Evolutionary conservation across 352 stramenopile species (phyloP).

Genomic region (Phytopythium aichiense): DNA sequence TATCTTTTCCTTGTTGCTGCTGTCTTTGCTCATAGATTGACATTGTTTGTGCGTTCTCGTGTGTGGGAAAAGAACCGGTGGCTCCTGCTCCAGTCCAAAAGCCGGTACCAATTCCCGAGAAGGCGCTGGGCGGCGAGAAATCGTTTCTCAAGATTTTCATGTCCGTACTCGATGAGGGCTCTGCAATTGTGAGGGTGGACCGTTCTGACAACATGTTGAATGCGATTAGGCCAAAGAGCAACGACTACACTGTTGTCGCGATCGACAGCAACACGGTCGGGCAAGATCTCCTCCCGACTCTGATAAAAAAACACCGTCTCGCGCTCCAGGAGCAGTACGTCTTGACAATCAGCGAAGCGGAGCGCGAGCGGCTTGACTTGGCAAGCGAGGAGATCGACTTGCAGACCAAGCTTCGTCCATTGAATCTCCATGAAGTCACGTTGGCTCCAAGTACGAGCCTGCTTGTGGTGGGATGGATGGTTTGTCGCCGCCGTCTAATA

Average conservation of each 20-base stretch:
- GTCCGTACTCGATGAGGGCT: slow-evolving; percentile 23
- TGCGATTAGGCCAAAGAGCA: slow-evolving; percentile 68
- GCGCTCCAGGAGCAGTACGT: slow-evolving; percentile 86
- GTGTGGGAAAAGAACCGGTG: slow-evolving; percentile 15
- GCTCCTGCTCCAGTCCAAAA: slow-evolving; percentile 19
- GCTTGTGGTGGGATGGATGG: background rate
- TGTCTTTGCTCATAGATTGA: background rate
- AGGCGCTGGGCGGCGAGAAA: slow-evolving; percentile 63
- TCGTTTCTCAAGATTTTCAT: slow-evolving; percentile 88
- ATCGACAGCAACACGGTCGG: slow-evolving; percentile 77
- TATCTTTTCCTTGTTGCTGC: background rate
- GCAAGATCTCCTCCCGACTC: slow-evolving; percentile 77
- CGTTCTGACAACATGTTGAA: background rate
- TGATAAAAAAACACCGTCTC: slow-evolving; percentile 85
- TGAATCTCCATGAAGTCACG: slow-evolving; percentile 86
- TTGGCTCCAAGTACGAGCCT: slow-evolving; percentile 65
- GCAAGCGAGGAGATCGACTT: slow-evolving; percentile 85
- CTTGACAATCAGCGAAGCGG: slow-evolving; percentile 85
- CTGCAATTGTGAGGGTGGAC: background rate
- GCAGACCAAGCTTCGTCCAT: slow-evolving; percentile 77
- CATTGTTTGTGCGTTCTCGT: background rate
- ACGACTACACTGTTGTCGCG: slow-evolving; percentile 86
- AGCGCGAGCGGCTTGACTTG: slow-evolving; percentile 76
- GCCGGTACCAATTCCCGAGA: slow-evolving; percentile 26
- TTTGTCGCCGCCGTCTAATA: background rate